Conservation (phyloP, 2,329 filamentous ascomycete species). For the Penicillium sp. region DNA sequence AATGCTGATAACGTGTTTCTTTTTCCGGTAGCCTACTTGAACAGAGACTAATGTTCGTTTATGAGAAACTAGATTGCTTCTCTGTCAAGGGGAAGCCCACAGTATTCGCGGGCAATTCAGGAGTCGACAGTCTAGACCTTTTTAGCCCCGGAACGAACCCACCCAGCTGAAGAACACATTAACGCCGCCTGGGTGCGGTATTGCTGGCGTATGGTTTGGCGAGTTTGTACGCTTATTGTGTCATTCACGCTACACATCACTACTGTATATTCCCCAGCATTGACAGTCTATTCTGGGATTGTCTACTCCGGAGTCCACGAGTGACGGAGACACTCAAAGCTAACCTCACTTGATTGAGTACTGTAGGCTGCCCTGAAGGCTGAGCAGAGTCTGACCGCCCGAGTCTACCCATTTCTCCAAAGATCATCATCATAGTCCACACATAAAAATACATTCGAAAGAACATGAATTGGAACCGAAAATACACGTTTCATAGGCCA, state of each 20-base stretch:
- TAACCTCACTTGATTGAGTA: not conserved
- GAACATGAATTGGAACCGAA: conserved; percentile 1
- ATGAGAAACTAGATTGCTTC: too few relatives aligned
- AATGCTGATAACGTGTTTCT: not conserved
- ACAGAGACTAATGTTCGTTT: not conserved
- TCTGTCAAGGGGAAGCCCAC: not conserved
- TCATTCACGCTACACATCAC: not conserved
- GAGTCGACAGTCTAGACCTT: conserved; percentile 13
- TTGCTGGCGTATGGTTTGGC: not conserved
- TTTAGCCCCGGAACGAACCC: conserved; percentile 4
- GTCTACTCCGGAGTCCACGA: not conserved
- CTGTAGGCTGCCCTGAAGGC: not conserved
- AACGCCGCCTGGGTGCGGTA: not conserved
- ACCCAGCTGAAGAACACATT: not conserved
- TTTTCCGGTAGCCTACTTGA: not conserved
- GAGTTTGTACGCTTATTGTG: not conserved
- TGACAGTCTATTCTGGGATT: not conserved
- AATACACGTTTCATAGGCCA: conserved; percentile 23
- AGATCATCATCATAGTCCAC: not conserved
- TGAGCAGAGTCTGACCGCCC: not conserved
- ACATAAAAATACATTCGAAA: not conserved
- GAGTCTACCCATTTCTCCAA: not conserved
- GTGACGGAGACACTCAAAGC: not conserved
- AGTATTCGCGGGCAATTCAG: not conserved
- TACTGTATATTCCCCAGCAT: not conserved